phyloP scores from a whole-genome alignment of 768 basidiomycete species.

The Mycena pura region DNA sequence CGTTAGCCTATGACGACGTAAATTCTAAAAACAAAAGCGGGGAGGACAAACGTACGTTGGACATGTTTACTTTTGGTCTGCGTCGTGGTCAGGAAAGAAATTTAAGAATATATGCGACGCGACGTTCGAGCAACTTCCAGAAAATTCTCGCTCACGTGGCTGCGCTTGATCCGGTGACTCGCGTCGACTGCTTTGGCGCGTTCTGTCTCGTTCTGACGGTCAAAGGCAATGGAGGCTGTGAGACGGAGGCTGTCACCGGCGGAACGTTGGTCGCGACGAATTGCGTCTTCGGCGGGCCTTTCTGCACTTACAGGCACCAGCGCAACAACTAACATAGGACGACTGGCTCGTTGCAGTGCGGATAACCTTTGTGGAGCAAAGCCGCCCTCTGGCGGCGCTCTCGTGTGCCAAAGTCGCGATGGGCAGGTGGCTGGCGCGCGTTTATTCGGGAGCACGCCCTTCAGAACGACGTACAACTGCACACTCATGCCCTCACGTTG shows the following conservation, averaged over 20 bases:
- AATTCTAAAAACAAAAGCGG: background rate
- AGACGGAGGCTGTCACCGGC: no score
- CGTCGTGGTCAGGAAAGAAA: background rate
- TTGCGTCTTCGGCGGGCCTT: no score
- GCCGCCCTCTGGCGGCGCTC: background rate
- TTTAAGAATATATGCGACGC: background rate
- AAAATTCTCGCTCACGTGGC: slow-evolving; percentile 2
- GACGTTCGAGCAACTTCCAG: background rate
- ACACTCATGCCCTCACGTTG: background rate
- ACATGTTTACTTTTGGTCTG: slow-evolving; percentile 38
- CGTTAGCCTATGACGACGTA: slow-evolving; percentile 44
- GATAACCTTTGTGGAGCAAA: slow-evolving; percentile 12
- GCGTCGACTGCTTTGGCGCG: background rate
- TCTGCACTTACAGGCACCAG: no score
- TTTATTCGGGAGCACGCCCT: background rate
- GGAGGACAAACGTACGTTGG: slow-evolving; percentile 42
- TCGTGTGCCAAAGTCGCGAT: background rate
- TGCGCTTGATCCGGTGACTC: background rate
- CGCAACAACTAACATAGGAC: no score
- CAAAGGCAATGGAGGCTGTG: no score
- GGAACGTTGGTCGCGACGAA: no score
- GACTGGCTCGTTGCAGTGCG: slow-evolving; percentile 4
- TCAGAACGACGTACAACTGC: background rate
- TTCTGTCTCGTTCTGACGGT: slow-evolving; percentile 6
- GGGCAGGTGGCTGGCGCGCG: background rate